Evolutionary conservation across 495 filamentous ascomycete genomes (phyloP).

Genomic region (Neurospora sp.): DNA sequence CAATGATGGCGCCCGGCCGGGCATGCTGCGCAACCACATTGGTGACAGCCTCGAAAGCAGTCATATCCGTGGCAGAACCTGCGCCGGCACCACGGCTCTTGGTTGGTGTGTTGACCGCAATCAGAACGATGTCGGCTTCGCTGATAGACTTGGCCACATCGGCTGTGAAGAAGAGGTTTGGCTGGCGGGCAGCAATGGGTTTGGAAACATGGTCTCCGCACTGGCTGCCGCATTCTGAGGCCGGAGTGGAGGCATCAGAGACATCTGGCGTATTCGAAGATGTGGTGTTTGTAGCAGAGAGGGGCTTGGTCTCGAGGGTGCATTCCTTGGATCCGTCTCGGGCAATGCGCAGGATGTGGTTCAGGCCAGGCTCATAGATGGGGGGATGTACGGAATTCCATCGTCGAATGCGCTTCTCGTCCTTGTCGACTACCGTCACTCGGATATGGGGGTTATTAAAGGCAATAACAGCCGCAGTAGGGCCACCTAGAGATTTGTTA

Average conservation of each 20-base stretch:
- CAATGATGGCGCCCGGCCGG: conserved; percentile 57
- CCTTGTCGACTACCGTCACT: conserved; percentile 65
- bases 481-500: conserved; percentile 44
- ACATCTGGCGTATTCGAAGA: conserved; percentile 7
- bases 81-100: conserved; percentile 59
- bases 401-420: conserved; percentile 48
- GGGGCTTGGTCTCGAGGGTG: conserved; percentile 18
- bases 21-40: conserved; percentile 56
- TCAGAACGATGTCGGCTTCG: conserved; percentile 62
- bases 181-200: conserved; percentile 21
- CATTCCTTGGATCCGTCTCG: conserved; percentile 41
- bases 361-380: conserved; percentile 64
- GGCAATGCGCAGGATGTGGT: conserved; percentile 52
- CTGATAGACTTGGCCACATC: conserved; percentile 50
- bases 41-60: conserved; percentile 57
- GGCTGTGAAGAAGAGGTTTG: conserved; percentile 64
- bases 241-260: conserved; percentile 8
- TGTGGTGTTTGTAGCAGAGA: conserved; percentile 7
- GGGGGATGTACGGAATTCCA: conserved; percentile 68
- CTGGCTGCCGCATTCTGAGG: conserved; percentile 22
- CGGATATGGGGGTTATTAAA: conserved; percentile 55
- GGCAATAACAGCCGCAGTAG: conserved; percentile 64
- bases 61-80: conserved; percentile 60
- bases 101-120: conserved; percentile 75
- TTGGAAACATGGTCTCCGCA: conserved; percentile 11